phyloP scores from a whole-genome alignment of 2,329 filamentous ascomycete species.

The Macrophomina pseudophaseolina region DNA sequence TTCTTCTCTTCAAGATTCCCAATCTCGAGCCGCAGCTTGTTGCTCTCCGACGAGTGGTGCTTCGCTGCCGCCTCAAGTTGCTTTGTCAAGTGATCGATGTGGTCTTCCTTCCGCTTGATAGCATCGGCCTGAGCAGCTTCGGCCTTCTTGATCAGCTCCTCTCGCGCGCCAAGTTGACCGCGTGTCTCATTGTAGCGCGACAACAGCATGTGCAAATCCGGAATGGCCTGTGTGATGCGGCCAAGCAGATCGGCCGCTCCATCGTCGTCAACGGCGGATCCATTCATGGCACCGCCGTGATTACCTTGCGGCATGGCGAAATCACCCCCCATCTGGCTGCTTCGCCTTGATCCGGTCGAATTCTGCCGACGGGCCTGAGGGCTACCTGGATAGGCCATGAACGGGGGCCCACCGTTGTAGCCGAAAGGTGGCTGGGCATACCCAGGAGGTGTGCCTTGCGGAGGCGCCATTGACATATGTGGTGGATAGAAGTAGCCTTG shows the following conservation, averaged over 20 bases:
- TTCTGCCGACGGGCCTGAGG: conserved; percentile 43
- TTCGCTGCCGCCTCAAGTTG: conserved; percentile 56
- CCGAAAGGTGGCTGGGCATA: conserved; percentile 42
- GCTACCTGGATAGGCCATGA: conserved; percentile 40
- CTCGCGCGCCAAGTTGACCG: conserved; percentile 54
- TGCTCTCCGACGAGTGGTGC: conserved; percentile 57
- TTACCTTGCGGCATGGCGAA: conserved; percentile 1
- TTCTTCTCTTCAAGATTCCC: conserved; percentile 58
- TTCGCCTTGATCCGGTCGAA: conserved; percentile 40
- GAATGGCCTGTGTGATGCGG: conserved; percentile 45
- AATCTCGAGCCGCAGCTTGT: conserved; percentile 57
- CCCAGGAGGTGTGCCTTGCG: conserved; percentile 44
- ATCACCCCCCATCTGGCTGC: conserved; percentile 16
- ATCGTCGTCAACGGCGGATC: conserved; percentile 41
- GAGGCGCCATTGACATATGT: conserved; percentile 38
- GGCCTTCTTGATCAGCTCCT: conserved; percentile 56
- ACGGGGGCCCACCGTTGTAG: conserved; percentile 38
- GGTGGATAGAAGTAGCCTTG: conserved; percentile 41
- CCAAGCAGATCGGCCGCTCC: conserved; percentile 44
- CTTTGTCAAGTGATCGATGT: conserved; percentile 57
- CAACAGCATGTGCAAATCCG: conserved; percentile 45
- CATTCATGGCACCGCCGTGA: conserved; percentile 7
- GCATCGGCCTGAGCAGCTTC: conserved; percentile 57
- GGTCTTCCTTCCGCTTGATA: conserved; percentile 58
- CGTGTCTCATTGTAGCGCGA: conserved; percentile 57